phyloP scores from a whole-genome alignment of 1,284 basidiomycete genomes.

The Filobasidium uniguttulatum region DNA sequence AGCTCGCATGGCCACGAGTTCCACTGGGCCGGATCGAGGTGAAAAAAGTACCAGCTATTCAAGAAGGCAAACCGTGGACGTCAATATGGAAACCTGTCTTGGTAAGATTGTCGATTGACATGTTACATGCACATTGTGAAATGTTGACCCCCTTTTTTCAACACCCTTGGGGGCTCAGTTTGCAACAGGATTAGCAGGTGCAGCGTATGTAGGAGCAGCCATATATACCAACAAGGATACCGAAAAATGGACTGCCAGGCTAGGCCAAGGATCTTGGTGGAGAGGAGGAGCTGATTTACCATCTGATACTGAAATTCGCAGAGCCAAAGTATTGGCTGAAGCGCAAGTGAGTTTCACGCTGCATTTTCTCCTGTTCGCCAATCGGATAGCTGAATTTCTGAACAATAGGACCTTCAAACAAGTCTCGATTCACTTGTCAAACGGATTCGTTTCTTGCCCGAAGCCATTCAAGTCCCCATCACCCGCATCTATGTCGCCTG shows the following conservation, averaged over 20 bases:
- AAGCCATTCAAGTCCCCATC: constrained; percentile 24
- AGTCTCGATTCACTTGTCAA: constrained; percentile 21
- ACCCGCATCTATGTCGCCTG: constrained; percentile 28
- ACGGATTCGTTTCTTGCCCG: constrained; percentile 26
- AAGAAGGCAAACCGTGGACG: constrained; percentile 15
- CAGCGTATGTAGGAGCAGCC: constrained; percentile 24
- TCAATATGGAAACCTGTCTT: constrained; percentile 30
- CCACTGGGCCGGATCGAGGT: constrained; percentile 25
- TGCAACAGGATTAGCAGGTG: constrained; percentile 23
- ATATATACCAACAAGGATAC: constrained; percentile 32
- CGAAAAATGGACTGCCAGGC: constrained; percentile 22
- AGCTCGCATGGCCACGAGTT: constrained; percentile 16
- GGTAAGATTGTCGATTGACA: constrained; percentile 20
- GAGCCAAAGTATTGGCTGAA: constrained; percentile 24
- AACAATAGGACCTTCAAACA: constrained; percentile 7
- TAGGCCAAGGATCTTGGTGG: constrained; percentile 25
- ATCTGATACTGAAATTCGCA: constrained; percentile 25
- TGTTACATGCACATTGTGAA: background rate
- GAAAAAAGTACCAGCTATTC: constrained; percentile 20
- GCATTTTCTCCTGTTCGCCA: constrained; percentile 4
- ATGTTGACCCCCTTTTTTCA: background rate
- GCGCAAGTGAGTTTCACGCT: too few species aligned
- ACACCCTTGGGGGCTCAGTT: constrained; percentile 28
- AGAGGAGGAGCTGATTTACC: constrained; percentile 20
- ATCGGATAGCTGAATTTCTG: background rate